Conservation (phyloP, 768 basidiomycete genomes). For the Candolleomyces efflorescens region DNA sequence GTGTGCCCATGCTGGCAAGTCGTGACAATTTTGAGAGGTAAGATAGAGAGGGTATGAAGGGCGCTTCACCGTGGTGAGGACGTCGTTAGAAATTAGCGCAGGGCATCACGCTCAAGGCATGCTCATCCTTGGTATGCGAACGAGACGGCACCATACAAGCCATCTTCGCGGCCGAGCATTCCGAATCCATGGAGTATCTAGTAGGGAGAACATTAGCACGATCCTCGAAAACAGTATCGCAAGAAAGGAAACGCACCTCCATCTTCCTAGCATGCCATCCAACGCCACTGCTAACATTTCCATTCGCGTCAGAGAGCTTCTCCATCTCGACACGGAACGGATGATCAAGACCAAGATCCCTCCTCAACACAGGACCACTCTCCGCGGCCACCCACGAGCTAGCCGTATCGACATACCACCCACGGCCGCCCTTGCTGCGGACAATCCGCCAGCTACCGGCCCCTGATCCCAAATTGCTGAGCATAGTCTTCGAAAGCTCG, state of each 20-base stretch:
- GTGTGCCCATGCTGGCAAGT: too few relatives aligned
- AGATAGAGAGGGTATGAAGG: too few relatives aligned
- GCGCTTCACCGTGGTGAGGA: too few relatives aligned
- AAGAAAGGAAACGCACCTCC: constrained; percentile 61
- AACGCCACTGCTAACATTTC: constrained; percentile 85
- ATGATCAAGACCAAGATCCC: constrained; percentile 59
- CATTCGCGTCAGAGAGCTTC: constrained; percentile 72
- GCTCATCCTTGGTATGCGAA: constrained; percentile 88
- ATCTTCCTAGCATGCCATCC: constrained; percentile 98
- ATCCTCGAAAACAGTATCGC: background rate
- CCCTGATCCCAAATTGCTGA: constrained; percentile 71
- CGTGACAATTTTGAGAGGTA: too few relatives aligned
- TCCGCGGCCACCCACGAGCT: constrained; percentile 69
- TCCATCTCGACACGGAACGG: constrained; percentile 69
- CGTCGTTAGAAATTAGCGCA: too few relatives aligned
- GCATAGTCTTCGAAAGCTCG: constrained; percentile 71
- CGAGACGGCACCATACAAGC: constrained; percentile 89
- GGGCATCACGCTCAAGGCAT: background rate
- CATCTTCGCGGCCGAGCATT: constrained; percentile 89
- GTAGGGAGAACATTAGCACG: constrained; percentile 1
- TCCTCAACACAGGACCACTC: constrained; percentile 44
- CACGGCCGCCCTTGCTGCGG: constrained; percentile 88
- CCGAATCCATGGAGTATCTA: constrained; percentile 86
- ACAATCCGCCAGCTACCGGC: constrained; percentile 86
- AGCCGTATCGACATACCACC: constrained; percentile 92